Conservation (phyloP, 441 rosid species). For the Syzygium malaccense region DNA sequence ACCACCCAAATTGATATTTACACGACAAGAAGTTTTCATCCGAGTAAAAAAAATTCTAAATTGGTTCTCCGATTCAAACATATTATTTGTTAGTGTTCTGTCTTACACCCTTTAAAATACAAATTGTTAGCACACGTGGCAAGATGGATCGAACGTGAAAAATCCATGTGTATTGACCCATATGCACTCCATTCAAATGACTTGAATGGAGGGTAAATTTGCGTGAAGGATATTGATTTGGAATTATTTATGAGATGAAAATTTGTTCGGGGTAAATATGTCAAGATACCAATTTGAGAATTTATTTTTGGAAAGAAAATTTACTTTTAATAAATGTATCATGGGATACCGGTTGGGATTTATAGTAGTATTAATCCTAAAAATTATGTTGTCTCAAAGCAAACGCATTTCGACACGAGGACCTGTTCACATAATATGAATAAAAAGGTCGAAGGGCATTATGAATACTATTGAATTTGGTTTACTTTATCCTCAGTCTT, state of each 20-base stretch:
- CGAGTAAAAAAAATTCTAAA: not conserved
- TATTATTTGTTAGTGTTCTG: too few species aligned
- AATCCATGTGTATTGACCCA: too few species aligned
- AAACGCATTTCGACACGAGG: not conserved
- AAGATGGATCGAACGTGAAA: not conserved
- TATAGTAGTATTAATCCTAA: not conserved
- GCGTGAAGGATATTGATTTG: too few species aligned
- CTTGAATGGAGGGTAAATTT: not conserved
- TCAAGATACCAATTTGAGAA: not conserved
- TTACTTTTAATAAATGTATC: not conserved
- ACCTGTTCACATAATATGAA: not conserved
- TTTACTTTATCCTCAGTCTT: not conserved
- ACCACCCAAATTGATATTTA: not conserved
- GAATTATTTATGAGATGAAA: too few species aligned
- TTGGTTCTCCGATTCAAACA: not conserved
- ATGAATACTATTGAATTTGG: not conserved
- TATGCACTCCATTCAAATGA: too few species aligned
- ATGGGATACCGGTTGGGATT: not conserved
- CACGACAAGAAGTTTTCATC: too few species aligned
- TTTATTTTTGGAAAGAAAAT: not conserved
- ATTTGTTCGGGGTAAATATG: not conserved
- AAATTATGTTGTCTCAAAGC: not conserved
- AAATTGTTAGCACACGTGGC: fast-evolving
- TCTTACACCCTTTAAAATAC: not conserved
- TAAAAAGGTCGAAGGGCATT: not conserved